Conservation (phyloP, 176 grass and related monocot species). For the Poa annua region DNA sequence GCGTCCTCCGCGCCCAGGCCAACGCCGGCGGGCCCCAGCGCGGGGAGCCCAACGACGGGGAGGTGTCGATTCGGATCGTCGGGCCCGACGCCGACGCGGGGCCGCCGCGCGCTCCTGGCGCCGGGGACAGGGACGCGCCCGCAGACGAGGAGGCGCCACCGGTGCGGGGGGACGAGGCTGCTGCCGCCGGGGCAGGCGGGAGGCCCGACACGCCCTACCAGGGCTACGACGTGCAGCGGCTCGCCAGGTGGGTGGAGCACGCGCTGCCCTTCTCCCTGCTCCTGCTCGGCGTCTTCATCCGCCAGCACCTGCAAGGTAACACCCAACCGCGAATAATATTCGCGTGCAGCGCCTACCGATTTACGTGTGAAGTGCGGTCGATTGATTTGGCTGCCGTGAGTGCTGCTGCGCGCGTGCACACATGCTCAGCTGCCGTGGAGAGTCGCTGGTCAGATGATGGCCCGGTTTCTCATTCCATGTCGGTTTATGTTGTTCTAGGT, state of each 20-base stretch:
- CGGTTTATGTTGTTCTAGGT: constrained; percentile 49
- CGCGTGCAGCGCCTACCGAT: background rate
- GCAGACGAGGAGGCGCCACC: constrained; percentile 6
- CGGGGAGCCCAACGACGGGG: background rate
- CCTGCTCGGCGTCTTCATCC: constrained; percentile 94
- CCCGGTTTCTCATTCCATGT: background rate
- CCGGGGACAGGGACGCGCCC: constrained; percentile 20
- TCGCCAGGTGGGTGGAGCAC: constrained; percentile 91
- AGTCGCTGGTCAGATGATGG: background rate
- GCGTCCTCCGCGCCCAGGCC: constrained; percentile 63
- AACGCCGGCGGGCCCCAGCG: constrained; percentile 24
- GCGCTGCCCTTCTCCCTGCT: constrained; percentile 93
- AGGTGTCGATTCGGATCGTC: constrained; percentile 85
- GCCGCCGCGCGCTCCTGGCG: background rate
- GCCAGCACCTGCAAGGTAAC: constrained; percentile 94
- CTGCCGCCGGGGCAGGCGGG: constrained; percentile 24
- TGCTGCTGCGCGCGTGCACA: too few species aligned
- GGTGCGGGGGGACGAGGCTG: constrained; percentile 11
- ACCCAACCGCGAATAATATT: background rate
- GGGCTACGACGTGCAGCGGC: constrained; percentile 92
- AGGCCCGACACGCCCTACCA: constrained; percentile 52
- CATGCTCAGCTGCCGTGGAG: background rate
- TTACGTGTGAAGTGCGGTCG: background rate
- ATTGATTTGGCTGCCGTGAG: background rate
- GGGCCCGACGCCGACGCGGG: constrained; percentile 45